These are phyloP conservation scores for Pinus tabuliformis DNA, from an alignment of 75 land plant genomes.

Conservation along the genomic window DNA sequence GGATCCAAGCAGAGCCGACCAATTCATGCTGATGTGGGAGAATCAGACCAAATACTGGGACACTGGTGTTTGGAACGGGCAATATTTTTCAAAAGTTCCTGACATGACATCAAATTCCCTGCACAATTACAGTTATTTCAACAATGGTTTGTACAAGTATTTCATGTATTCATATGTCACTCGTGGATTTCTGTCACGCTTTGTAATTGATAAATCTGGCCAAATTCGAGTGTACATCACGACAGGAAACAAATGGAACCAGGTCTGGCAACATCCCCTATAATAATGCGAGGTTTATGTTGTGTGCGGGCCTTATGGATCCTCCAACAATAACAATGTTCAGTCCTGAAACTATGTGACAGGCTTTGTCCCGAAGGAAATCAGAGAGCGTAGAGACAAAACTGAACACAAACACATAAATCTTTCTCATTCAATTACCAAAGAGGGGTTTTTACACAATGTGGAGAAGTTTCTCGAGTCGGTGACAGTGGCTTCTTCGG, in stretches of 20 bases:
- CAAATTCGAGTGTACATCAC: background rate
- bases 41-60: slow-evolving; percentile 18
- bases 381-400: no score
- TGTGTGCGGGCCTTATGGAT: slow-evolving; percentile 18
- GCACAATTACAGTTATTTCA: slow-evolving; percentile 14
- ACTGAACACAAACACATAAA: no score
- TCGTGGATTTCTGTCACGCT: background rate
- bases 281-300: slow-evolving; percentile 22
- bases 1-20: slow-evolving; percentile 7
- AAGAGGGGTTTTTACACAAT: no score
- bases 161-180: slow-evolving; percentile 1
- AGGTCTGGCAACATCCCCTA: slow-evolving; percentile 17
- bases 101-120: background rate
- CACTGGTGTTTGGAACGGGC: slow-evolving; percentile 23
- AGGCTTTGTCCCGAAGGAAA: slow-evolving; percentile 21
- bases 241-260: slow-evolving; percentile 6
- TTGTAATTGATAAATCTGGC: slow-evolving; percentile 1
- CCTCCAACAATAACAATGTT: background rate
- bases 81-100: slow-evolving; percentile 12
- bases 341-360: slow-evolving; percentile 17
- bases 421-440: no score
- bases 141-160: background rate
- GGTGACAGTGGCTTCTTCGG: no score
- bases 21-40: slow-evolving; percentile 19
- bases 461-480: no score